These are phyloP conservation scores for Salvia miltiorrhiza DNA, from an alignment of 257 asterid genomes.

Conservation along the genomic window DNA sequence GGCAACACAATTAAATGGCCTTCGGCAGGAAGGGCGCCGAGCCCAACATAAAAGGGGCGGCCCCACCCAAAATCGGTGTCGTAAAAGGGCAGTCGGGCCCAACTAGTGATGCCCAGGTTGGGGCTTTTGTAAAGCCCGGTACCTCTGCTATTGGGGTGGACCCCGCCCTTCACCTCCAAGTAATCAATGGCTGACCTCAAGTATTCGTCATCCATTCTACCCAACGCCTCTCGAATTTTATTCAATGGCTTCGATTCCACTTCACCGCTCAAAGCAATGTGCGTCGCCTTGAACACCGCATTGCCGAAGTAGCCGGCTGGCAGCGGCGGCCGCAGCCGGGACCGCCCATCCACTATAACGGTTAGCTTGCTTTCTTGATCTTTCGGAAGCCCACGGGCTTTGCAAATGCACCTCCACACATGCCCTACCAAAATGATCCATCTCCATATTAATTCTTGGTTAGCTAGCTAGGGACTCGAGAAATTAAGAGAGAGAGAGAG, in stretches of 20 bases:
- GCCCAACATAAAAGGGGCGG: background rate
- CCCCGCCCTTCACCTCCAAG: slow-evolving; percentile 26
- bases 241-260: slow-evolving; percentile 38
- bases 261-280: slow-evolving; percentile 45
- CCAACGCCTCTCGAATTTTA: slow-evolving; percentile 45
- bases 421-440: background rate
- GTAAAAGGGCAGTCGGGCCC: background rate
- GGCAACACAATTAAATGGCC: background rate
- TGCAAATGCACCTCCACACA: background rate
- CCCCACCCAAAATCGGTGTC: slow-evolving; percentile 8
- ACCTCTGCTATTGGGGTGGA: background rate
- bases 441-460: no score
- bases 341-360: slow-evolving; percentile 47
- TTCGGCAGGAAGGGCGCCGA: background rate
- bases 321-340: slow-evolving; percentile 52
- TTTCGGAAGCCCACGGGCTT: background rate
- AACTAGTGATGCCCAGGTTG: background rate
- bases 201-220: slow-evolving; percentile 47
- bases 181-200: slow-evolving; percentile 60
- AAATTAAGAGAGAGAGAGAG: no score
- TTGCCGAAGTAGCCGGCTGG: slow-evolving; percentile 62
- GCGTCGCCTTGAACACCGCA: slow-evolving; percentile 44
- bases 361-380: background rate
- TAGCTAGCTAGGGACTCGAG: no score
- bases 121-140: background rate